These are phyloP conservation scores for Protomyces arabidopsidicola DNA, from an alignment of 1,139 yeast genomes.

Conservation along the genomic window DNA sequence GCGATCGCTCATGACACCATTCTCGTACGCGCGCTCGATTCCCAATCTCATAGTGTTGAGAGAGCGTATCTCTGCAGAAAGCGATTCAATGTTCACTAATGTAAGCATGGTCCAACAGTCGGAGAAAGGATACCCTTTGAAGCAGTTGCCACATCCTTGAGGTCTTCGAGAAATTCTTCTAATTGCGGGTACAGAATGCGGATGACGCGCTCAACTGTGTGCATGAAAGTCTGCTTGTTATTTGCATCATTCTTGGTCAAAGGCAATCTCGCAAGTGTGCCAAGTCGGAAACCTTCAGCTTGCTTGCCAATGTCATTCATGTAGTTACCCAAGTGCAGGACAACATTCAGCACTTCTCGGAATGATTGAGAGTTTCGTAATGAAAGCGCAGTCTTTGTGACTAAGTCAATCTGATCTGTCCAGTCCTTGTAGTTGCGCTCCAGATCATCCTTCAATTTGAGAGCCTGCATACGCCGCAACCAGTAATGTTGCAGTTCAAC, in stretches of 20 bases:
- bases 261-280: constrained; percentile 73
- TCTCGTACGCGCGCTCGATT: constrained; percentile 49
- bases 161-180: constrained; percentile 71
- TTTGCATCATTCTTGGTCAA: constrained; percentile 76
- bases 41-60: constrained; percentile 2
- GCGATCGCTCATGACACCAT: constrained; percentile 72
- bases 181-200: constrained; percentile 73
- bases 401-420: constrained; percentile 53
- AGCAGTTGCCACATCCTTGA: constrained; percentile 56
- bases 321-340: constrained; percentile 81
- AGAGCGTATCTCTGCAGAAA: constrained; percentile 9
- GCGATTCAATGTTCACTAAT: constrained; percentile 13
- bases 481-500: constrained; percentile 77
- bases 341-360: constrained; percentile 64
- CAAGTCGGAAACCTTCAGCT: constrained; percentile 78
- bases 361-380: constrained; percentile 62
- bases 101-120: background rate
- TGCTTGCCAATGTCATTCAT: constrained; percentile 82
- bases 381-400: constrained; percentile 64
- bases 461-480: constrained; percentile 77
- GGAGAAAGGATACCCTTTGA: constrained; percentile 51
- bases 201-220: constrained; percentile 76
- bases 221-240: constrained; percentile 75
- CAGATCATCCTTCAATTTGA: constrained; percentile 62
- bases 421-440: constrained; percentile 72